Evolutionary conservation across 495 filamentous ascomycete species (phyloP), one percentile per base, ranked within the genome.

Genomic region (Penicillium atrosanguineum): DNA sequence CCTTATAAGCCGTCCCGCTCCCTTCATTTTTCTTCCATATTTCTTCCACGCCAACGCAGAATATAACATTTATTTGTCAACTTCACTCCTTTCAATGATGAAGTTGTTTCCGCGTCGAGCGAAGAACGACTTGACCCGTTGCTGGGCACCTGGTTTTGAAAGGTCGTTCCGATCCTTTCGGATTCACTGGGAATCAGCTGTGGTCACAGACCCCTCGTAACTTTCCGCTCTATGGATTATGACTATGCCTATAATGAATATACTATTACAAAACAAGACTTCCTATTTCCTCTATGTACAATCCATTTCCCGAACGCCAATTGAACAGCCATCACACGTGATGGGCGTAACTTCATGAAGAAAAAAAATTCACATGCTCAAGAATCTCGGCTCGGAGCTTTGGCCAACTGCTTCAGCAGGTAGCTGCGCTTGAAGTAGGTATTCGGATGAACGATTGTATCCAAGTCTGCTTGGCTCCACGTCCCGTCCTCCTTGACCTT

Each of bases 381-480:
- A 44, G 59, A 50, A 46, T 67, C 70, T 64, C 28, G 68, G 59
- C 18, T 29, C 14, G 59, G 59, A 31, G 71, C 55, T 40, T 71
- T 73, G 12, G 64, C 61, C 39, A 68, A 56, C 39, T 91, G 85
- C 79, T 89, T 96, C 43, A 97, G 70, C 60, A 95, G 60, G 69
- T 89, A 97, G 64, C 90, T 93, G 55, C 92, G 81, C 78, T 94
- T 93, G 71, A 97, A 97, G 70, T 97, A 99, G 50, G 91, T 90
- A 69, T 99, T 99, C 9, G 95, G 95, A 69, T 99, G 95, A 18
- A 95, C 87, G 59, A 99, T 97, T 2, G 91, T 97, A 72, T 97
- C 94, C 31, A 95, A 77, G 63, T 95, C 87, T 6, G 82, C 78
- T n/a, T 85, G 78, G 26, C 82, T 81, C 89, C 90, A 91, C 29